Base-by-base conservation (phyloP, 768 basidiomycete genomes). In the Krasilnikovozyma curviuscula region DNA sequence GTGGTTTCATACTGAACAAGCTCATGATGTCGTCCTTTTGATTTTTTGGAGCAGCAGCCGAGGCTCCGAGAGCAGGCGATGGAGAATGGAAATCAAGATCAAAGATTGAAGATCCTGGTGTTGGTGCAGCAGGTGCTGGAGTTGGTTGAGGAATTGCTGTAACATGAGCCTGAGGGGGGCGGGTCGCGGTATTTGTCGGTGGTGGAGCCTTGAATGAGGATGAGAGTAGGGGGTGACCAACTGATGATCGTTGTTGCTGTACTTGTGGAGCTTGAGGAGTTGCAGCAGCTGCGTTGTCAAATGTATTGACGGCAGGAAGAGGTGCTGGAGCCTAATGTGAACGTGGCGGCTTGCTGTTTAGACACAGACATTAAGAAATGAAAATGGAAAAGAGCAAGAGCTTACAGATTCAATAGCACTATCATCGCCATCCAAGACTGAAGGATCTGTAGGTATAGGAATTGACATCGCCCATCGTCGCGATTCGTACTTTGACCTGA, bases 401-500 rank as follows among this genome's bases (percentile, higher is more conserved):
- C 51, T 18, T 16, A 38, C 46, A n/a, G 19, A 14, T 10, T 63
- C 60, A n/a, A 41, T 9, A 18, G 25, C 19, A 12, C 23, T 8
- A 33, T 35, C 42, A 19, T 60, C 67, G 30, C 63, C 66, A 8
- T 85, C 86, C 13, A 95, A 71, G 0, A 74, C 66, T 16, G 80
- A 77, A 2, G 89, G 91, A 63, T 95, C 83, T 0, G 66, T 59
- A 0, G 91, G 91, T 0, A 72, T 75, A 13, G 83, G 80, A 0
- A 83, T 86, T n/a, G 89, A 82, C 65, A 80, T 67, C 2, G 89
- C 91, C 91, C 91, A 98, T 49, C 91, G 71, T 23, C 73, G 72
- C 2, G 81, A 76, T 65, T 98, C 91, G 63, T 98, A 98, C 64
- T 98, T 97, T 19, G 83, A 88, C 42, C 91, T 79, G 52, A 97